These are phyloP conservation scores for Microglena sp. DNA, from an alignment of 139 green algal species.

Conservation along the genomic window DNA sequence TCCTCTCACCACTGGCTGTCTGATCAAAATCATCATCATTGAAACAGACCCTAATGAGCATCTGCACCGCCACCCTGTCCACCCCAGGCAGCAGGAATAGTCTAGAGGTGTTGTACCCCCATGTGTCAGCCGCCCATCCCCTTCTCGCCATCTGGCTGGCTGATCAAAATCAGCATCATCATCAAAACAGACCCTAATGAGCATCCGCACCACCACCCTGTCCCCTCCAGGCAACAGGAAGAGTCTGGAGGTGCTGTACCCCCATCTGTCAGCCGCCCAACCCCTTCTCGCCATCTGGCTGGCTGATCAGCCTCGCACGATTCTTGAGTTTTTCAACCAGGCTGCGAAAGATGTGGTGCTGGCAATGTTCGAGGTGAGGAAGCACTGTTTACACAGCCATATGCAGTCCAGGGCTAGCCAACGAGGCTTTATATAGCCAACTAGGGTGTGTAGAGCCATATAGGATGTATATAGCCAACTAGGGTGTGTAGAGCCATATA, in stretches of 20 bases:
- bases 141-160: conserved; percentile 75
- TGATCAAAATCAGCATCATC: conserved; percentile 25
- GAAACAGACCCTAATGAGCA: background rate
- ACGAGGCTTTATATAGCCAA: too few relatives aligned
- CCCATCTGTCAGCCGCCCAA: conserved; percentile 55
- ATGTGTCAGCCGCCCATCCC: conserved; percentile 52
- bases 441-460: too few relatives aligned
- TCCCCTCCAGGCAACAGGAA: conserved; percentile 55
- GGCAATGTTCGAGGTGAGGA: conserved; percentile 12
- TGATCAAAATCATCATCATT: background rate
- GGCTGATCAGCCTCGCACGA: conserved; percentile 62
- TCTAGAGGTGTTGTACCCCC: conserved; percentile 78
- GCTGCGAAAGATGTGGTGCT: background rate
- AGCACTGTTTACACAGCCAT: too few relatives aligned
- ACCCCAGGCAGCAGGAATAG: conserved; percentile 53
- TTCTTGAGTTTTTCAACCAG: conserved; percentile 71
- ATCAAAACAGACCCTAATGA: background rate
- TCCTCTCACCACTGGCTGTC: too few relatives aligned
- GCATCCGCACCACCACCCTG: too few relatives aligned
- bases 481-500: too few relatives aligned
- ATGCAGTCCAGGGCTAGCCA: too few relatives aligned
- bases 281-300: conserved; percentile 68
- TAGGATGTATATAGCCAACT: too few relatives aligned
- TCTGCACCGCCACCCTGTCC: too few relatives aligned
- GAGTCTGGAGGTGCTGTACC: conserved; percentile 80